Evolutionary conservation across 2,329 filamentous ascomycete species (phyloP).

Genomic region (Calonectria hawksworthii): DNA sequence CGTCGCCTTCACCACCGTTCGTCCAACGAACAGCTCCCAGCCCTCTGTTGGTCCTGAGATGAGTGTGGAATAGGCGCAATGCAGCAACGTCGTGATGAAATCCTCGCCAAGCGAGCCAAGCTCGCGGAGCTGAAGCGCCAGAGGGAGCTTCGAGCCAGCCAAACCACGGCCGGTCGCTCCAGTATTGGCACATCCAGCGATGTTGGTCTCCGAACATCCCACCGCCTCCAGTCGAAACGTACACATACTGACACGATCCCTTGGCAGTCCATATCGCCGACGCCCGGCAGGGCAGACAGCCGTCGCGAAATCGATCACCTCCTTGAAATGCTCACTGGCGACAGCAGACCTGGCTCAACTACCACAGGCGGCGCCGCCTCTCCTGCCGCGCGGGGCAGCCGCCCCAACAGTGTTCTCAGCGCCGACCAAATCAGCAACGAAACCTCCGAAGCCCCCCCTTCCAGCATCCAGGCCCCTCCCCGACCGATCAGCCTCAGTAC

Average conservation of each 20-base stretch:
- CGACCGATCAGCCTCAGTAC: conserved; percentile 80
- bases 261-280: conserved; percentile 72
- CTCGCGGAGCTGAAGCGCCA: conserved; percentile 96
- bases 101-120: conserved; percentile 95
- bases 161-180: conserved; percentile 78
- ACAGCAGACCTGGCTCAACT: conserved; percentile 79
- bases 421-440: conserved; percentile 85
- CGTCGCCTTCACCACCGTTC: conserved; percentile 14
- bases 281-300: conserved; percentile 76
- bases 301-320: conserved; percentile 86
- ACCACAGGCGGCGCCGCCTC: conserved; percentile 74
- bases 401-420: conserved; percentile 89
- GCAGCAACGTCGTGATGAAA: conserved; percentile 93
- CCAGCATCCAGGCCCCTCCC: conserved; percentile 54
- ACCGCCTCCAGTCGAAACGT: conserved; percentile 31
- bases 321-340: conserved; percentile 86
- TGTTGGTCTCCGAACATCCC: conserved; percentile 64
- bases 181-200: conserved; percentile 79
- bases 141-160: conserved; percentile 84
- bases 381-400: conserved; percentile 78
- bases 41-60: conserved; percentile 57
- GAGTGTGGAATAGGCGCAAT: conserved; percentile 65
- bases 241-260: conserved; percentile 29
- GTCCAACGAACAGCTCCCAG: conserved; percentile 37
- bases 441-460: conserved; percentile 72